Base-by-base conservation (phyloP, 202 grass and related monocot genomes). In the Alloteropsis angusta region DNA sequence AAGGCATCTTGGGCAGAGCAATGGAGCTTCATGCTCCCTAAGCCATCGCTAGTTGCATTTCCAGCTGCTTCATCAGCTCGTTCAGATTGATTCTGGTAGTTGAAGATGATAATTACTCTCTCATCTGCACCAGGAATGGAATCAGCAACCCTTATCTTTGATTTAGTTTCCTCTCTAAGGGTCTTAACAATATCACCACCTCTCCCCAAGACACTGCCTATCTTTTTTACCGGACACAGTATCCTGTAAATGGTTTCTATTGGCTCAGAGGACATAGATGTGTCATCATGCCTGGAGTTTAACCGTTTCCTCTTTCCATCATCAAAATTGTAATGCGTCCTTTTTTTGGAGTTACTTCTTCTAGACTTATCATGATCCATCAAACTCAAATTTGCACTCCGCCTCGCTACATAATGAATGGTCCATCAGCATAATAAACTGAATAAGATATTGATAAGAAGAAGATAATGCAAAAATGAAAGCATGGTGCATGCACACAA, bases 61-160 rank as follows among this genome's bases (percentile, higher is more conserved):
- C 84, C 78, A 80, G 54, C 28, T 80, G 74, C 81, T 72, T 77
- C 58, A 81, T 65, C 75, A 66, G 64, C 50, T 68, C 67, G 69
- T 75, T 82, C 86, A 44, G 75, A 80, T 65, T 87, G 72, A 75
- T 79, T 81, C 74, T 90, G 75, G 85, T 91, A 79, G 84, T 79
- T 79, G 72, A 90, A 93, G 44, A 88, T 90, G 36, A 90, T 90
- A 84, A 93, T 81, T 59, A 94, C 90, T 81, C 95, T 95, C 76
- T 99, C 96, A 0, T 99, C 96, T 16, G 96, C 92, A 71, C 96
- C 90, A 65, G 90, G 87, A 91, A 99, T 92, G 78, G 92, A 80
- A 91, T 99, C 92, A 60, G 90, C 92, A 80, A 99, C 90, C 67
- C 90, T 83, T 88, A 95, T 99, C 82, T 99, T 99, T 69, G 96